These are phyloP conservation scores for Carex sylvatica DNA, from an alignment of 202 grass and related monocot genomes.

Conservation along the genomic window DNA sequence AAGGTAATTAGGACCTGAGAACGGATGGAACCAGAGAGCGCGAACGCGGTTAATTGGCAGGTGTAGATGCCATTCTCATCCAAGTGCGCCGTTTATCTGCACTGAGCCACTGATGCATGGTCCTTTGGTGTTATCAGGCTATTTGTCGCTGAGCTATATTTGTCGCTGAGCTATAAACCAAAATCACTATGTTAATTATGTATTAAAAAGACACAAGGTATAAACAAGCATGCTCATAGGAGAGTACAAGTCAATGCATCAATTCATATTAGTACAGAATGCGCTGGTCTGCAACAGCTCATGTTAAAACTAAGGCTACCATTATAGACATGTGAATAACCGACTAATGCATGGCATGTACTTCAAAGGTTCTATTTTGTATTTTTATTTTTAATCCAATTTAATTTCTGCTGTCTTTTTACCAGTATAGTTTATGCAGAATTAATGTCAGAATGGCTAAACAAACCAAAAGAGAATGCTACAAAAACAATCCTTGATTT, in stretches of 20 bases:
- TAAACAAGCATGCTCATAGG: neutral
- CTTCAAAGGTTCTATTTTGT: neutral
- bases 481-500: neutral
- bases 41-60: constrained; percentile 50
- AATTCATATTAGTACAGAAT: neutral
- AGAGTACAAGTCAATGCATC: neutral
- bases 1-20: constrained; percentile 36
- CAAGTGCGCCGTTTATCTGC: constrained; percentile 67
- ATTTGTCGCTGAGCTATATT: constrained; percentile 61
- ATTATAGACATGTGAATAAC: neutral
- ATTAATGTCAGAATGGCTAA: neutral
- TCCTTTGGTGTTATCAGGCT: constrained; percentile 71
- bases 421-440: neutral
- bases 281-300: neutral
- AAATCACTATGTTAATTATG: neutral
- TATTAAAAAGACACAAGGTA: neutral
- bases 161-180: too few relatives aligned
- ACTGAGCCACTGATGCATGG: constrained; percentile 77
- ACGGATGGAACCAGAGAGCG: constrained; percentile 50
- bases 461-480: neutral
- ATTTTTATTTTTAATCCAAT: neutral
- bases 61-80: constrained; percentile 59
- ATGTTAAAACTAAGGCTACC: neutral
- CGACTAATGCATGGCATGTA: neutral
- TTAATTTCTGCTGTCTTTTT: neutral